Base-by-base conservation (phyloP, 257 asterid species). In the Penstemon davidsonii region DNA sequence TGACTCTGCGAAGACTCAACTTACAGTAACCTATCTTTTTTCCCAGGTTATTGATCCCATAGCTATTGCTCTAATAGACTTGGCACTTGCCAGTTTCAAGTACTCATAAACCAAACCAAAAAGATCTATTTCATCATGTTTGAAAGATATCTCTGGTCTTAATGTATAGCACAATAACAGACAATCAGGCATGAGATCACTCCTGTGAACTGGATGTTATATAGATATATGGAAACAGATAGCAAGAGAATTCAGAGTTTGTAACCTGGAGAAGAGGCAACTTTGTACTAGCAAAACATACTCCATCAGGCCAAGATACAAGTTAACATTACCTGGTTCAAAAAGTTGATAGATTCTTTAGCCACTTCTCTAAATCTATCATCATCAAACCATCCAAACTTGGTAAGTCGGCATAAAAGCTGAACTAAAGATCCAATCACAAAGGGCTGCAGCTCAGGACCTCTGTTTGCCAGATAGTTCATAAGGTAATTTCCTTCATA, bases 351-450 rank as follows among this genome's bases (percentile, higher is more conserved):
- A 62, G 99, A 87, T 78, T 93, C 99, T 82, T 87, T 85, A 47
- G 86, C 91, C 76, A 93, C 90, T 36, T 93, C 97, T 78, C 88
- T 85, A 68, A 93, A 90, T 77, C 83, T 90, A 84, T 93, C 97
- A 70, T 90, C 97, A 76, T 88, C 97, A 71, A 90, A 87, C 99
- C 99, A 93, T 61, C 97, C 99, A 82, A 87, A 93, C 81, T 93
- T 93, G 71, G 97, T 91, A 73, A 93, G 87, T 68, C 99, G 96
- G 64, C 97, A 88, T 73, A 90, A 81, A 69, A 90, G 96, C 74
- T 86, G 97, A 79, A 90, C 83, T 67, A 90, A 75, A 59, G 99
- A 93, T 73, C 96, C 96, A 71, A 87, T 72, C 73, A 93, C 99
- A 78, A 88, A 93, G 36, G 88, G 83, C 96, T 85, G 96, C 91